These are phyloP conservation scores for Cryomyces minteri DNA, from an alignment of 495 filamentous ascomycete genomes.

Conservation along the genomic window DNA sequence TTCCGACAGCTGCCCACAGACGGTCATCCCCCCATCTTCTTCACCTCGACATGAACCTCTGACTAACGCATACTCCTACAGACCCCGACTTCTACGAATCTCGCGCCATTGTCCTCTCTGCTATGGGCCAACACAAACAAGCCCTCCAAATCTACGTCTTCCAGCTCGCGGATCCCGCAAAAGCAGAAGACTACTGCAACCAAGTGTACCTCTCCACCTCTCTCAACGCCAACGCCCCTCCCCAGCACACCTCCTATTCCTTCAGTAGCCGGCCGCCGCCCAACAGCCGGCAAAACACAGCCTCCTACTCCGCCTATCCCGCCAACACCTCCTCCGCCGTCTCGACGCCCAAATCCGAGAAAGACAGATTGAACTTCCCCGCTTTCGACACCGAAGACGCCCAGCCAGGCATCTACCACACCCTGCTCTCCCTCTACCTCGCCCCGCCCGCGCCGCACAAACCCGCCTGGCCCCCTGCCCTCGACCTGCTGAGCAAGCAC, in stretches of 20 bases:
- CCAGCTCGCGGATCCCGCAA: constrained; percentile 66
- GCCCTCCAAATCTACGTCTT: constrained; percentile 94
- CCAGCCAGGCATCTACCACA: constrained; percentile 69
- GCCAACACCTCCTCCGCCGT: no score
- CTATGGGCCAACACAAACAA: constrained; percentile 90
- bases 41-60: background rate
- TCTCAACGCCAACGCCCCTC: background rate
- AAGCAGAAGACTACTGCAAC: constrained; percentile 95
- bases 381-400: constrained; percentile 33
- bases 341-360: no score
- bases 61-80: constrained; percentile 11
- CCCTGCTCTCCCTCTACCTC: constrained; percentile 77
- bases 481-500: constrained; percentile 76
- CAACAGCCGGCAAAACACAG: no score
- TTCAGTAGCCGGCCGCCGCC: no score
- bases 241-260: no score
- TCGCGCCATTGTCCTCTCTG: constrained; percentile 78
- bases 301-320: no score
- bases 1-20: constrained; percentile 60
- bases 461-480: constrained; percentile 57
- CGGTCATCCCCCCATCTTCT: constrained; percentile 25
- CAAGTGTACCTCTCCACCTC: constrained; percentile 42
- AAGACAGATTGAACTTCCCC: no score
- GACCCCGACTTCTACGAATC: constrained; percentile 80
- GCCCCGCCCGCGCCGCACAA: constrained; percentile 58